Base-by-base conservation (phyloP, 495 filamentous ascomycete species). In the Sporormia fimetaria region DNA sequence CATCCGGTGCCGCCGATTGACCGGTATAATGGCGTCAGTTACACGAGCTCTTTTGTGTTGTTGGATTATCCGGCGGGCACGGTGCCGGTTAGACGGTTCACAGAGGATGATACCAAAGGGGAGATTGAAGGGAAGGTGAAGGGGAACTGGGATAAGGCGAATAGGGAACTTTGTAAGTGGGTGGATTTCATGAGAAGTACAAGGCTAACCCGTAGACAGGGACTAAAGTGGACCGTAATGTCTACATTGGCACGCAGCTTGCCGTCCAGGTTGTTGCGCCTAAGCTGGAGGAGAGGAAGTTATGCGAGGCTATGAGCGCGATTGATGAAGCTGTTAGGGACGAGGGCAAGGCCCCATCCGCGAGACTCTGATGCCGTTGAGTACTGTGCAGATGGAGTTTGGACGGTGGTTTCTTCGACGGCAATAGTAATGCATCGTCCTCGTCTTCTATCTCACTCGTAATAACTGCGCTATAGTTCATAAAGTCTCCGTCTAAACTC, bases 51-150 rank as follows among this genome's bases (percentile, higher is more conserved):
- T 7, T 80, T 74, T 38, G 74, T 76, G 5, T 46, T 80, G 39
- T 51, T 82, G 10, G 76, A 82, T 50, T 76, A 68, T 38, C 70
- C 75, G 0, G 70, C 76, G n/a, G 78, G 69, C 0, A 57, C 61
- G 1, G n/a, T 80, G 0, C 77, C 76, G 0, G 66, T 80, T 5
- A 55, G 76, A 3, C 43, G 52, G 1, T 64, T 80, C 39, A 34
- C 11, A 0, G 58, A 66, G 39, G 54, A 49, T 0, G 78, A 82
- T 56, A 51, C 75, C 33, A 49, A 71, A 11, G 61, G 48, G 17
- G 66, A 73, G 40, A 58, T 77, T 48, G 26, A 42, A 3, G 49
- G 31, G 0, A 54, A 65, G 26, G 57, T 64, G 9, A 33, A 71
- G 22, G 67, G 68, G 4, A 67, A 63, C 14, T 80, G 73, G 75